These are phyloP conservation scores for Lipomyces lipofer DNA, from an alignment of 805 yeast species.

Conservation along the genomic window DNA sequence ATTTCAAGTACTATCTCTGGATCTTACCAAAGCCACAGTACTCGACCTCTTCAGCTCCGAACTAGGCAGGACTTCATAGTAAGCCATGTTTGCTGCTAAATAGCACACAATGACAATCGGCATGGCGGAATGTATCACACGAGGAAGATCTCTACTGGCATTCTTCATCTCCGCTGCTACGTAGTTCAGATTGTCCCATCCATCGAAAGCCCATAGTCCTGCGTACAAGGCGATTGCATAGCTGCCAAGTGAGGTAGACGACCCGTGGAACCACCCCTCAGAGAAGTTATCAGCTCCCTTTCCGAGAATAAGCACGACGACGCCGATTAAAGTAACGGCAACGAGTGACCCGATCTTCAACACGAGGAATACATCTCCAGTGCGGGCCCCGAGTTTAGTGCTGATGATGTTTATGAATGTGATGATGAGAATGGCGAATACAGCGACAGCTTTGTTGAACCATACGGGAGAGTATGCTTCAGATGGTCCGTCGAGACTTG, in stretches of 20 bases:
- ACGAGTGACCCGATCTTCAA: constrained; percentile 40
- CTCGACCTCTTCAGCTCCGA: constrained; percentile 46
- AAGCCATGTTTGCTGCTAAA: constrained; percentile 41
- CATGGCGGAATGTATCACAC: constrained; percentile 45
- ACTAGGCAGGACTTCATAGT: constrained; percentile 72
- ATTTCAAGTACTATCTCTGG: too few relatives aligned
- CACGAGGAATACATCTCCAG: constrained; percentile 40
- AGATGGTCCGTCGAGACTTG: constrained; percentile 21
- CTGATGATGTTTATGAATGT: constrained; percentile 38
- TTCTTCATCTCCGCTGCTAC: constrained; percentile 46
- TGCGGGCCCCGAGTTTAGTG: constrained; percentile 38
- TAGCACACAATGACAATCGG: constrained; percentile 43
- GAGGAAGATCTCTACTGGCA: constrained; percentile 41
- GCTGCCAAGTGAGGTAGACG: constrained; percentile 36
- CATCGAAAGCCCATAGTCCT: constrained; percentile 49
- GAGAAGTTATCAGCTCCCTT: constrained; percentile 33
- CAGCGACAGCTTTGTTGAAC: constrained; percentile 40
- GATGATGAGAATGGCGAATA: constrained; percentile 35
- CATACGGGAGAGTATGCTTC: constrained; percentile 29
- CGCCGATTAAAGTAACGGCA: constrained; percentile 39
- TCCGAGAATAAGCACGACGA: constrained; percentile 31
- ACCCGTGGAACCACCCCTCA: constrained; percentile 35
- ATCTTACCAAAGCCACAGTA: constrained; percentile 44
- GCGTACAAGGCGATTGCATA: constrained; percentile 44
- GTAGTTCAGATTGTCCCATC: constrained; percentile 47